phyloP scores from a whole-genome alignment of 148 eudicot genomes.

The Dysphania ambrosioides region DNA sequence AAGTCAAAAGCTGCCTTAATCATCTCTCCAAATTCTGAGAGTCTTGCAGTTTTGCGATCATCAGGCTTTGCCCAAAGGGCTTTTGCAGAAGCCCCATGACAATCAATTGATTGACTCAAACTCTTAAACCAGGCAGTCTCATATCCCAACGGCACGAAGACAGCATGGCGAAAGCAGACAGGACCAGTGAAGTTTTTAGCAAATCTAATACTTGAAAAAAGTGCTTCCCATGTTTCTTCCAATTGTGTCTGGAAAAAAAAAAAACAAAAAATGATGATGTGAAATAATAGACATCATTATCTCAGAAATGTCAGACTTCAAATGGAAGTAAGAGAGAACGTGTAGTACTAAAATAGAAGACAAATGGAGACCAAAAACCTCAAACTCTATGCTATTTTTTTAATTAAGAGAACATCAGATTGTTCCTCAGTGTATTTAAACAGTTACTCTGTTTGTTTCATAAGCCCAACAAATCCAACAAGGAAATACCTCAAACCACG shows the following conservation, averaged over 20 bases:
- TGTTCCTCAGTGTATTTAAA: no score
- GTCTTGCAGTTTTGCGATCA: constrained; percentile 64
- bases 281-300: neutral
- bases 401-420: neutral
- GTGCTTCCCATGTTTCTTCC: constrained; percentile 91
- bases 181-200: constrained; percentile 76
- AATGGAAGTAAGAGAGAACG: neutral
- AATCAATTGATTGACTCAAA: constrained; percentile 53
- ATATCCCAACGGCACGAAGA: constrained; percentile 79
- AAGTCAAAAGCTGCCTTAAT: constrained; percentile 75
- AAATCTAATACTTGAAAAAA: constrained; percentile 75
- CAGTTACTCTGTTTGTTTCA: neutral
- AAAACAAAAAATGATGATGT: constrained; percentile 4
- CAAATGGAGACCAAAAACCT: neutral
- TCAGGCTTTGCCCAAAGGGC: constrained; percentile 75
- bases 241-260: constrained; percentile 57
- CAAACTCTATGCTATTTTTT: neutral
- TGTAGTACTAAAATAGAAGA: neutral
- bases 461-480: neutral
- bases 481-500: no score
- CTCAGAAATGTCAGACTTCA: neutral
- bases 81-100: constrained; percentile 71
- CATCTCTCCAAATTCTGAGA: constrained; percentile 96
- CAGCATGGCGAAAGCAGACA: constrained; percentile 88
- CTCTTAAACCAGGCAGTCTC: constrained; percentile 90